phyloP scores from a whole-genome alignment of 768 basidiomycete species.

The Mycena rosella region DNA sequence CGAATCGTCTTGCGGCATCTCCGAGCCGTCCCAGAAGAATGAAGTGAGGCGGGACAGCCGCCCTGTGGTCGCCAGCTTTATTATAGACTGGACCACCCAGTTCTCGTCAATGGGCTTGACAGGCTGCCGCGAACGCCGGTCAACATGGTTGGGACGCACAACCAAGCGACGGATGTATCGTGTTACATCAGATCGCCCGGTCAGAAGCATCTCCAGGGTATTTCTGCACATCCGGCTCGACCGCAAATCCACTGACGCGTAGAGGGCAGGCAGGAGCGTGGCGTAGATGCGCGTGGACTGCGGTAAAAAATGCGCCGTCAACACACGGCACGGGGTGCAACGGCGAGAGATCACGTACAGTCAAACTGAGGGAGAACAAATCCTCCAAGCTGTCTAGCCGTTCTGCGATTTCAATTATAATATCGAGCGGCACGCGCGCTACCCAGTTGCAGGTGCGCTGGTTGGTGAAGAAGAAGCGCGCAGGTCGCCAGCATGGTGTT shows the following conservation, averaged over 20 bases:
- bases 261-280: slow-evolving; percentile 37
- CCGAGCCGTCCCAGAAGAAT: slow-evolving; percentile 38
- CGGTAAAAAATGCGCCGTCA: slow-evolving; percentile 7
- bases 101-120: slow-evolving; percentile 31
- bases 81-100: slow-evolving; percentile 30
- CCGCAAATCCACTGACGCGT: slow-evolving; percentile 34
- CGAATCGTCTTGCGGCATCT: slow-evolving; percentile 34
- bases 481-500: slow-evolving; percentile 23
- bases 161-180: slow-evolving; percentile 31
- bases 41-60: slow-evolving; percentile 31
- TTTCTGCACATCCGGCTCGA: slow-evolving; percentile 33
- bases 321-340: neutral
- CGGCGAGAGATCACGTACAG: slow-evolving; percentile 25
- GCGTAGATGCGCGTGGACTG: slow-evolving; percentile 32
- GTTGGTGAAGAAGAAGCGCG: neutral
- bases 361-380: slow-evolving; percentile 29
- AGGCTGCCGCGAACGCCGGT: slow-evolving; percentile 26
- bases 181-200: slow-evolving; percentile 16
- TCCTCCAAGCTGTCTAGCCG: slow-evolving; percentile 23
- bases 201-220: slow-evolving; percentile 19
- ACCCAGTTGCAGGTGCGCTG: neutral
- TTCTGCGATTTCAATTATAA: slow-evolving; percentile 35
- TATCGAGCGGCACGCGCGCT: slow-evolving; percentile 32
- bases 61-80: slow-evolving; percentile 28
- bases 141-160: slow-evolving; percentile 36